Base-by-base conservation (phyloP, 2,329 filamentous ascomycete species). In the Penicillium oxalicum region DNA sequence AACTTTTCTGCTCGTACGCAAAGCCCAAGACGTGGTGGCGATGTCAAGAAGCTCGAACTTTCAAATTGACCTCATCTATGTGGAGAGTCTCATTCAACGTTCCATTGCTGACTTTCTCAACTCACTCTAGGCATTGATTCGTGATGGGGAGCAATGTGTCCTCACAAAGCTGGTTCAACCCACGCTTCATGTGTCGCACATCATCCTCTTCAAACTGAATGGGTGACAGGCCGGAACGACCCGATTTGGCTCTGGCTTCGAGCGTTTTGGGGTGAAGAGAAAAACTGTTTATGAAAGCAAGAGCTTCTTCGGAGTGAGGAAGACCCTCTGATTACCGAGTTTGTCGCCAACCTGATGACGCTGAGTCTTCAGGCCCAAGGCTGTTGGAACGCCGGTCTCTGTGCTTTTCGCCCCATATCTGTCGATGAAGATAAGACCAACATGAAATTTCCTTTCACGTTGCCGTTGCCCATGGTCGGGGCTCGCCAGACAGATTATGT, bases 361-460 rank as follows among this genome's bases (percentile, higher is more conserved):
- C 26, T 50, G 12, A 35, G 27, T 27, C 9, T 7, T 9, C 11
- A 39, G 11, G 39, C 43, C 7, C 18, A 40, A 5, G 18, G 8
- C 34, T 50, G 29, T 8, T 50, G 39, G 48, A 27, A 33, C 12
- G 5, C 4, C 5, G 18, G 18, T 12, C n/a, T 36, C 9, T 43
- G 29, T 39, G 48, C 48, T 2, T 46, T 50, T 13, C 39, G 44
- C 0, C 48, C 48, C 2, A 33, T 50, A 13, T 27, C 12, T 9
- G 27, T 46, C 2, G 43, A 46, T 25, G 34, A 44, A 27, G 38
- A 33, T 2, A 33, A 47, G 27, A 44, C 43, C 12, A 13, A n/a
- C 11, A 50, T 50, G 43, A 9, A 3, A 37, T 50, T 32, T 29
- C 35, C 11, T 46, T 50, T 13, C 42, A 49, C 28, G 45, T 41